phyloP scores from a whole-genome alignment of 441 rosid species.

The Populus hybrid region DNA sequence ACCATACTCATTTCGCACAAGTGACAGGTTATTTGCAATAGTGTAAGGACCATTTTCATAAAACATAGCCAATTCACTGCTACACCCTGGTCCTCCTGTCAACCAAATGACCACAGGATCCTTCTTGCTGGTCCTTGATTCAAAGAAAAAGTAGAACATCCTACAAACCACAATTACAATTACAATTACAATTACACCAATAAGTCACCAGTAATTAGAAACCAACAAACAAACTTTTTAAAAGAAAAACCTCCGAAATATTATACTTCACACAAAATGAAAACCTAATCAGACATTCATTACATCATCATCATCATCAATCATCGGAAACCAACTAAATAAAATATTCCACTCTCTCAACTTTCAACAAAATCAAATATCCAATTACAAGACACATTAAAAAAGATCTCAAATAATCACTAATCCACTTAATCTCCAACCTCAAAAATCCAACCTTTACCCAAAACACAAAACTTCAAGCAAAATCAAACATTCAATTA shows the following conservation, averaged over 20 bases:
- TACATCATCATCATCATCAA: background rate
- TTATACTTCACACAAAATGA: background rate
- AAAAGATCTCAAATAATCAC: background rate
- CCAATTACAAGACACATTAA: background rate
- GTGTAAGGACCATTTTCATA: slow-evolving; percentile 93
- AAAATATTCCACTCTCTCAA: background rate
- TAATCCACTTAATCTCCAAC: background rate
- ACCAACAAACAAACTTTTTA: background rate
- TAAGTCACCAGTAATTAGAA: background rate
- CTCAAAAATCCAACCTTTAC: background rate
- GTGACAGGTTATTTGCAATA: slow-evolving; percentile 81
- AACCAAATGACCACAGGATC: slow-evolving; percentile 96
- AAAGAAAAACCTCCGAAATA: background rate
- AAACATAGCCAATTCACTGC: slow-evolving; percentile 94
- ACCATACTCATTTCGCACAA: slow-evolving; percentile 81
- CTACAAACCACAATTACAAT: slow-evolving; percentile 32
- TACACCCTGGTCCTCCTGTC: slow-evolving; percentile 98
- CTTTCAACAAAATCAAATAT: background rate
- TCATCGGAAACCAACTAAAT: background rate
- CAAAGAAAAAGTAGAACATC: slow-evolving; percentile 94
- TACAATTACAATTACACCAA: background rate
- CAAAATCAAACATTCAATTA: background rate
- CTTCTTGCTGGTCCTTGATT: slow-evolving; percentile 65
- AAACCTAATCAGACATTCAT: background rate
- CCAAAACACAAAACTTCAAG: background rate